Conservation (phyloP, 352 stramenopile genomes). For the Aphanomyces cochlioides region DNA sequence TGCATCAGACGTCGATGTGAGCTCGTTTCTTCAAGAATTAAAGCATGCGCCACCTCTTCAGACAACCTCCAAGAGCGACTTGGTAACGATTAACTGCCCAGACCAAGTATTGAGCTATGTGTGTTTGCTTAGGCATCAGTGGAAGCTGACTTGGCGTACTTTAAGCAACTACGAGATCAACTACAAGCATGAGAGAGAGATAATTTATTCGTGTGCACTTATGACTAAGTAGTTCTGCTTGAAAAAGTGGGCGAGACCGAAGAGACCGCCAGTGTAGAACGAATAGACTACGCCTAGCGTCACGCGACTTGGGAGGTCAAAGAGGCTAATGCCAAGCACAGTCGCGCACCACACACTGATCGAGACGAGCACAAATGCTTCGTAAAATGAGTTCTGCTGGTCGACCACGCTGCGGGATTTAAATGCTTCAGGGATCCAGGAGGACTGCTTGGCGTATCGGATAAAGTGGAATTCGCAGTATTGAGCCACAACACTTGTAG, state of each 20-base stretch:
- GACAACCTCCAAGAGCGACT: slow-evolving; percentile 13
- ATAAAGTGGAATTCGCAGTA: slow-evolving; percentile 27
- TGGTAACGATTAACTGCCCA: background rate
- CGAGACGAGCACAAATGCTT: background rate
- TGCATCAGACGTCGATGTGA: slow-evolving; percentile 60
- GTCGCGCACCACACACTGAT: slow-evolving; percentile 5
- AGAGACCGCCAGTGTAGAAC: slow-evolving; percentile 20
- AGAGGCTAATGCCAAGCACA: slow-evolving; percentile 12
- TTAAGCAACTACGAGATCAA: slow-evolving; percentile 25
- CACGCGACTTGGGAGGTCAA: background rate
- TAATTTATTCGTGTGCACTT: slow-evolving; percentile 9
- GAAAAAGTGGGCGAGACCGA: slow-evolving; percentile 25
- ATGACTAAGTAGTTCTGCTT: slow-evolving; percentile 19
- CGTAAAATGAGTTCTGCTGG: slow-evolving; percentile 6
- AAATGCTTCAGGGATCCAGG: background rate
- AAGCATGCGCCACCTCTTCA: slow-evolving; percentile 69
- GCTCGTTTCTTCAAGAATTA: slow-evolving; percentile 73
- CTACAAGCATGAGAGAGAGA: background rate
- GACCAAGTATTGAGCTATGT: too few species aligned
- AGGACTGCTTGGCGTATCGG: slow-evolving; percentile 9
- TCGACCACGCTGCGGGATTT: background rate
- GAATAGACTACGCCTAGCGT: slow-evolving; percentile 25
- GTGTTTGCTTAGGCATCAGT: slow-evolving; percentile 3
- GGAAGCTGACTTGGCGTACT: slow-evolving; percentile 18
- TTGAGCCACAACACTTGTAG: slow-evolving; percentile 20